Percentiles rank a stretch among this genome's conserved stretches.
phyloP scores from a whole-genome alignment of 352 stramenopile genomes.

The Nothophytophthora sp. region DNA sequence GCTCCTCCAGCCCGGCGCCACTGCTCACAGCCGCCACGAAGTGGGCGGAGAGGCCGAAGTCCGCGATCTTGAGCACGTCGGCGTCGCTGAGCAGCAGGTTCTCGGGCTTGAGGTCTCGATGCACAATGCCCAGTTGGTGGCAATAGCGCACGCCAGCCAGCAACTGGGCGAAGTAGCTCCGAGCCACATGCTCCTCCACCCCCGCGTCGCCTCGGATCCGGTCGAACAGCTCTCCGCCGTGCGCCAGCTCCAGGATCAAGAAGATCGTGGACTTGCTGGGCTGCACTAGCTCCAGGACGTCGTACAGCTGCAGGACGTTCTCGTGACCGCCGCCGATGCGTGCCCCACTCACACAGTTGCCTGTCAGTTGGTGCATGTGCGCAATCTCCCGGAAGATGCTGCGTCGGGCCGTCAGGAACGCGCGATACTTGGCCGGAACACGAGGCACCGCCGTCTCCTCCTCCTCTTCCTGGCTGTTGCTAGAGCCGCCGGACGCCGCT shows the following conservation, averaged over 20 bases:
- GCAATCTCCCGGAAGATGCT: constrained; percentile 96
- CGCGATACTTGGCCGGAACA: constrained; percentile 93
- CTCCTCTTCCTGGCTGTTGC: constrained; percentile 5
- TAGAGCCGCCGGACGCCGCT: constrained; percentile 1
- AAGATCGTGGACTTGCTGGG: constrained; percentile 95
- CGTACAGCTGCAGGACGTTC: constrained; percentile 96
- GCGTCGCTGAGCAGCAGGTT: constrained; percentile 94
- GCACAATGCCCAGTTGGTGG: constrained; percentile 92
- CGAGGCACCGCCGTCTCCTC: constrained; percentile 33
- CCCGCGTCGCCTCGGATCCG: constrained; percentile 88
- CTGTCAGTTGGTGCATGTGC: constrained; percentile 93
- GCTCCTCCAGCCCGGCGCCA: constrained; percentile 30
- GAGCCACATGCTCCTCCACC: constrained; percentile 80
- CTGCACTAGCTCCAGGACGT: constrained; percentile 96
- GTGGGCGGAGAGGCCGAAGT: constrained; percentile 94
- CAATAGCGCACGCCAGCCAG: constrained; percentile 90
- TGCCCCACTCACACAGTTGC: constrained; percentile 73
- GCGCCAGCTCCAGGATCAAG: constrained; percentile 91
- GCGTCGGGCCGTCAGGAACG: constrained; percentile 91
- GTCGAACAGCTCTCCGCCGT: constrained; percentile 93
- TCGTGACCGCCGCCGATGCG: constrained; percentile 85
- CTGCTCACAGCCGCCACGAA: constrained; percentile 86
- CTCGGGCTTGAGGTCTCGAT: constrained; percentile 97
- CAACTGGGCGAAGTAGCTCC: constrained; percentile 89
- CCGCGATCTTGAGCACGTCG: constrained; percentile 94